A percentile compares a stretch with the other conserved stretches of the same genome.
phyloP scores from a whole-genome alignment of 2,329 filamentous ascomycete species.

The Paecilomyces sp. region DNA sequence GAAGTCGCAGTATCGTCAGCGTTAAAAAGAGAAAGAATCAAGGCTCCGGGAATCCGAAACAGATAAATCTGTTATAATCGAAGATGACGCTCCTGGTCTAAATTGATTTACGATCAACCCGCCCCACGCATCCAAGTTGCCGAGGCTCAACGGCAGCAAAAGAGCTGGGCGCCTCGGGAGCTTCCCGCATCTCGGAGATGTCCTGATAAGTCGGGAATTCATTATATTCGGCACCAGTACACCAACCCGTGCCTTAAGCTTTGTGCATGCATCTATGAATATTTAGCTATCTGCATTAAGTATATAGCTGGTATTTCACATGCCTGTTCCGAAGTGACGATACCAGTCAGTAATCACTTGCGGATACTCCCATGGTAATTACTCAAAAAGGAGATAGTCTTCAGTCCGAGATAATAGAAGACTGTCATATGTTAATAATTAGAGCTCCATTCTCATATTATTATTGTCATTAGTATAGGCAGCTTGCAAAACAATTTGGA shows the following conservation, averaged over 20 bases:
- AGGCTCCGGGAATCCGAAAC: neutral
- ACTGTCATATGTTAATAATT: neutral
- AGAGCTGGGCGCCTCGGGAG: neutral
- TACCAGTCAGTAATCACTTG: neutral
- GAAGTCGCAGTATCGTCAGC: neutral
- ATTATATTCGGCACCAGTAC: neutral
- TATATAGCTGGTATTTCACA: neutral
- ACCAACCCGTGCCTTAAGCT: neutral
- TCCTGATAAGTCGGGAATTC: neutral
- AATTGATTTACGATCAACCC: neutral
- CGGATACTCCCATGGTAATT: neutral
- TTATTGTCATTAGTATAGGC: neutral
- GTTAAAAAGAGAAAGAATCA: neutral
- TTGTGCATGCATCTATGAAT: neutral
- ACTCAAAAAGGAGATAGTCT: neutral
- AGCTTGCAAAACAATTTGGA: neutral
- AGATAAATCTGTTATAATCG: neutral
- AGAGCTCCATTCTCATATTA: neutral
- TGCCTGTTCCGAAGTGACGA: neutral
- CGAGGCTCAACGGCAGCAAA: neutral
- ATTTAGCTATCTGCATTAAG: neutral
- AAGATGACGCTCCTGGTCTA: neutral
- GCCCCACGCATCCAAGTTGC: neutral
- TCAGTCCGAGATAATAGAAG: neutral
- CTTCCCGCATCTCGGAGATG: neutral